A percentile compares a stretch with the other conserved stretches of the same genome.
These are phyloP conservation scores for Atractiella rhizophila DNA, from an alignment of 768 basidiomycete genomes.

Conservation along the genomic window DNA sequence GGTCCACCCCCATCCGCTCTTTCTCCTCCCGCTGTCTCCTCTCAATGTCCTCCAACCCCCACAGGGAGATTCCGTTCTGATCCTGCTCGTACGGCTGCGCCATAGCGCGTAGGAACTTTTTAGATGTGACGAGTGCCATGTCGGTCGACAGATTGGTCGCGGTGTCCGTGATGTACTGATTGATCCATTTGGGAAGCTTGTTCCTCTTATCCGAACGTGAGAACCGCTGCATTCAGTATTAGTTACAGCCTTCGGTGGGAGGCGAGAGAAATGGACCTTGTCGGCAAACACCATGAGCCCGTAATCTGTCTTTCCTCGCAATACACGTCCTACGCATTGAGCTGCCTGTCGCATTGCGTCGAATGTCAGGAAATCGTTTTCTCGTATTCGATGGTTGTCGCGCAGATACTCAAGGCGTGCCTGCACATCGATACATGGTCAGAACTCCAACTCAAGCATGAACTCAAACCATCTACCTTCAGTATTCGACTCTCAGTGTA, in stretches of 20 bases:
- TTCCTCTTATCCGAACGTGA: slow-evolving; percentile 31
- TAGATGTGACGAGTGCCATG: slow-evolving; percentile 81
- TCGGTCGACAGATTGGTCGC: slow-evolving; percentile 93
- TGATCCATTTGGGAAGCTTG: slow-evolving; percentile 95
- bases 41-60: slow-evolving; percentile 79
- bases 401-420: slow-evolving; percentile 89
- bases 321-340: slow-evolving; percentile 89
- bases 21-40: slow-evolving; percentile 63
- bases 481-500: slow-evolving; percentile 95
- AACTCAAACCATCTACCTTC: slow-evolving; percentile 26
- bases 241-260: too few species aligned
- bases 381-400: slow-evolving; percentile 93
- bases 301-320: slow-evolving; percentile 98
- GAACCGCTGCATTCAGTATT: slow-evolving; percentile 15
- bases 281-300: slow-evolving; percentile 98
- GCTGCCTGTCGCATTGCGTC: slow-evolving; percentile 99
- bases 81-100: slow-evolving; percentile 94
- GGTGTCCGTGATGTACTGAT: slow-evolving; percentile 96
- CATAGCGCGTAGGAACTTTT: slow-evolving; percentile 93
- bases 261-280: slow-evolving; percentile 34
- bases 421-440: slow-evolving; percentile 8
- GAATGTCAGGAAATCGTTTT: slow-evolving; percentile 95
- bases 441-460: not conserved
- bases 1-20: too few species aligned
- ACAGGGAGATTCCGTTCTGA: slow-evolving; percentile 75